Percentiles rank a stretch among this genome's conserved stretches.
phyloP scores from a whole-genome alignment of 371 early-diverging fungal genomes.

The Circinella umbellata region DNA sequence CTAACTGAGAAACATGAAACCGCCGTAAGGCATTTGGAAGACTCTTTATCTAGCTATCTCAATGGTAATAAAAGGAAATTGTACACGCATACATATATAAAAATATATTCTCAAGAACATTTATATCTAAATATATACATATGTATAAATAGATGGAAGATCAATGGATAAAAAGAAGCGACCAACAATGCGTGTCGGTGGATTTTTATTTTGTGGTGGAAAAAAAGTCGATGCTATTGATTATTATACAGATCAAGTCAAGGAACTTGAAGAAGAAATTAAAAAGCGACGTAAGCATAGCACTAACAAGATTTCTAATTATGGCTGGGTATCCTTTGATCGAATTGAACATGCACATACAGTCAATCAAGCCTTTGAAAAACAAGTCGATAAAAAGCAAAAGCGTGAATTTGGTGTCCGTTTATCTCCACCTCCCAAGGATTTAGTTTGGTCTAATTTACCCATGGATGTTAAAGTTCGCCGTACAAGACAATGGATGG shows the following conservation, averaged over 20 bases:
- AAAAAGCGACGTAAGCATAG: conserved; percentile 55
- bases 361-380: conserved; percentile 25
- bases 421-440: conserved; percentile 75
- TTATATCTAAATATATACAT: neutral
- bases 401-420: conserved; percentile 34
- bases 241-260: conserved; percentile 66
- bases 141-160: conserved; percentile 44
- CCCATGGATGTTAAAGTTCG: conserved; percentile 61
- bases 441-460: conserved; percentile 85
- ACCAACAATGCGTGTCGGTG: conserved; percentile 56
- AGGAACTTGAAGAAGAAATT: conserved; percentile 70
- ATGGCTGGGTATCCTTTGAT: conserved; percentile 80
- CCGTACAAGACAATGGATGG: conserved; percentile 59
- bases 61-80: conserved; percentile 37
- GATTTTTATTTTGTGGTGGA: conserved; percentile 54
- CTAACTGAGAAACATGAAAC: conserved; percentile 72
- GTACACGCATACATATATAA: too few relatives aligned
- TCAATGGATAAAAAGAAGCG: conserved; percentile 44
- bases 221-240: conserved; percentile 76
- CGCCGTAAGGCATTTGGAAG: conserved; percentile 71
- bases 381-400: conserved; percentile 14
- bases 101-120: neutral
- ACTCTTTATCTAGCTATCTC: conserved; percentile 66
- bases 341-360: conserved; percentile 68
- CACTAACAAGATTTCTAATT: conserved; percentile 55